Base-by-base conservation (phyloP, 768 basidiomycete species). In the Russula sp. region DNA sequence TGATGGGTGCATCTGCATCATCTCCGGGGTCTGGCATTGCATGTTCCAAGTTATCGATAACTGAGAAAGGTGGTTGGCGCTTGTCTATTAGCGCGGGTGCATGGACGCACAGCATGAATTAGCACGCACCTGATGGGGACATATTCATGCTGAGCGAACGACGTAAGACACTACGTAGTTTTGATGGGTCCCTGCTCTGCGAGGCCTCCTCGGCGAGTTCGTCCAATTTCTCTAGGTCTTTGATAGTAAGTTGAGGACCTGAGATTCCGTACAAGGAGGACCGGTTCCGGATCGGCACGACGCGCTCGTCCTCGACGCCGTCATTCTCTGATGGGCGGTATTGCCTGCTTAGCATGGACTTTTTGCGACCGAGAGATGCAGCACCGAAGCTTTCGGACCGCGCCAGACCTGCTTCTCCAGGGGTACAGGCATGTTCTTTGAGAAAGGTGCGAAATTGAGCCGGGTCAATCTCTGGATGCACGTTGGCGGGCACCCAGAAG, bases 401-500 rank as follows among this genome's bases (percentile, higher is more conserved):
- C 40, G 68, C 71, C 7, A 79, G 68, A 3, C 68, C 61, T 31
- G 67, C 83, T 65, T 84, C 85, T 32, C 79, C 74, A 42, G 82
- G 74, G 31, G 63, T 62, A 64, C 87, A 83, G 11, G 94, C 83
- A 76, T 98, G 97, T 69, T 96, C 91, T 73, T 94, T 91, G 68
- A 99, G 84, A 73, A 99, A 98, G 11, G 87, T 89, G 56, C 92
- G 84, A 75, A 99, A 99, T 74, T 98, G 94, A 52, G 86, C 89
- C 27, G 97, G 97, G 0, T 95, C 96, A 71, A 99, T 91, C 78
- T 99, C 97, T 35, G 97, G 97, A 73, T 98, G 97, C 40, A 98
- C 79, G 62, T 88, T 84, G 16, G 97, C 97, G 57, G 97, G 97
- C 34, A 99, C 94, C 97, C 97, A 99, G 80, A 98, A 98, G 67